Evolutionary conservation across 768 basidiomycete genomes (phyloP).

Genomic region (Leccinum variicolor): DNA sequence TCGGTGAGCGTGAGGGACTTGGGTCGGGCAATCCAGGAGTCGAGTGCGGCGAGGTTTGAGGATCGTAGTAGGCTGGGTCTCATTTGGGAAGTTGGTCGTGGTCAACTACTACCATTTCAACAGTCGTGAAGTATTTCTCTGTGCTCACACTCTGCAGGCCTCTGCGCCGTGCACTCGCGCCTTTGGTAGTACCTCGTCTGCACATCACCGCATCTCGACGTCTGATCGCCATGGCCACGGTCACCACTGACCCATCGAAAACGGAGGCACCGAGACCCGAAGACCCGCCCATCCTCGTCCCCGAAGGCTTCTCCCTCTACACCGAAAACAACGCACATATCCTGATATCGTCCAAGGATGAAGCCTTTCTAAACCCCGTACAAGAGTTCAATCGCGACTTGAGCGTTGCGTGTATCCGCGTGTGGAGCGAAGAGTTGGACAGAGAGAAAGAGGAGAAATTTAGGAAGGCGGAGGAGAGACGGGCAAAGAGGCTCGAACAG

Average conservation of each 20-base stretch:
- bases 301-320: slow-evolving; percentile 75
- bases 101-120: background rate
- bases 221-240: slow-evolving; percentile 6
- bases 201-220: background rate
- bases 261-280: background rate
- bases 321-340: slow-evolving; percentile 81
- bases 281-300: slow-evolving; percentile 41
- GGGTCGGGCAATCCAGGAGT: slow-evolving; percentile 52
- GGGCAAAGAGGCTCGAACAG: slow-evolving; percentile 34
- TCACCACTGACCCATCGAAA: background rate
- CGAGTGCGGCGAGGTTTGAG: slow-evolving; percentile 30
- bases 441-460: slow-evolving; percentile 61
- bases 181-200: slow-evolving; percentile 1
- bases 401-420: slow-evolving; percentile 84
- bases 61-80: background rate
- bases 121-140: slow-evolving; percentile 18
- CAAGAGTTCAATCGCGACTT: slow-evolving; percentile 98
- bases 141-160: slow-evolving; percentile 22
- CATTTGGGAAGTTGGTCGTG: background rate
- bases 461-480: slow-evolving; percentile 50
- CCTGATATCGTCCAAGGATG: slow-evolving; percentile 63
- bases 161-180: slow-evolving; percentile 23
- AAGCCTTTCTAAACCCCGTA: slow-evolving; percentile 94
- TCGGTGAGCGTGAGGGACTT: slow-evolving; percentile 47
- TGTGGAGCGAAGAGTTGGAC: slow-evolving; percentile 79